These are phyloP conservation scores for Nematocida displodere DNA, from an alignment of 371 early-diverging fungal genomes.

Conservation along the genomic window DNA sequence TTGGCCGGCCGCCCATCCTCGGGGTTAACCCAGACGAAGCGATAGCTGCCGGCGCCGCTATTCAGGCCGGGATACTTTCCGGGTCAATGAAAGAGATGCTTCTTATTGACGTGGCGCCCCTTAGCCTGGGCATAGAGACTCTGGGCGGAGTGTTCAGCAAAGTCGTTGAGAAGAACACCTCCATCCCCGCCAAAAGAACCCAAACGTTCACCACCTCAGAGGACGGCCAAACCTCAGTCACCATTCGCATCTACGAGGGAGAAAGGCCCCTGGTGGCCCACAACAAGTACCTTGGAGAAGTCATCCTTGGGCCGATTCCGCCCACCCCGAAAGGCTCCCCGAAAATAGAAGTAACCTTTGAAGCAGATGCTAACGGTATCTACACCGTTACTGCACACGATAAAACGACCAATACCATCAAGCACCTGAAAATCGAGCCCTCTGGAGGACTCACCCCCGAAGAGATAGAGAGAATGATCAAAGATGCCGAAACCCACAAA, in stretches of 20 bases:
- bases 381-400: constrained; percentile 93
- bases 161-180: constrained; percentile 91
- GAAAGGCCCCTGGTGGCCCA: constrained; percentile 88
- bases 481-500: constrained; percentile 78
- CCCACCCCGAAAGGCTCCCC: constrained; percentile 81
- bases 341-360: constrained; percentile 93
- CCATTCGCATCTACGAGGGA: constrained; percentile 94
- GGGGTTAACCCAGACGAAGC: constrained; percentile 97
- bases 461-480: constrained; percentile 90
- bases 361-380: constrained; percentile 97
- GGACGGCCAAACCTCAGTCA: constrained; percentile 92
- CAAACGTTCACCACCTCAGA: constrained; percentile 97
- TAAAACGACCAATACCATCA: constrained; percentile 83
- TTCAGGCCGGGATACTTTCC: constrained; percentile 90
- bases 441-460: constrained; percentile 84
- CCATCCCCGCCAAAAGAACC: constrained; percentile 96
- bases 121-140: constrained; percentile 78
- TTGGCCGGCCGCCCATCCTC: constrained; percentile 80
- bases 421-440: constrained; percentile 74
- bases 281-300: constrained; percentile 92
- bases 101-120: constrained; percentile 89
- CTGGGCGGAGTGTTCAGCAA: constrained; percentile 86
- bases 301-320: constrained; percentile 73
- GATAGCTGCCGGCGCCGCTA: constrained; percentile 94
- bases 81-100: constrained; percentile 86